Evolutionary conservation across 2,329 filamentous ascomycete species (phyloP).

Genomic region (Lizonia empirigonia): DNA sequence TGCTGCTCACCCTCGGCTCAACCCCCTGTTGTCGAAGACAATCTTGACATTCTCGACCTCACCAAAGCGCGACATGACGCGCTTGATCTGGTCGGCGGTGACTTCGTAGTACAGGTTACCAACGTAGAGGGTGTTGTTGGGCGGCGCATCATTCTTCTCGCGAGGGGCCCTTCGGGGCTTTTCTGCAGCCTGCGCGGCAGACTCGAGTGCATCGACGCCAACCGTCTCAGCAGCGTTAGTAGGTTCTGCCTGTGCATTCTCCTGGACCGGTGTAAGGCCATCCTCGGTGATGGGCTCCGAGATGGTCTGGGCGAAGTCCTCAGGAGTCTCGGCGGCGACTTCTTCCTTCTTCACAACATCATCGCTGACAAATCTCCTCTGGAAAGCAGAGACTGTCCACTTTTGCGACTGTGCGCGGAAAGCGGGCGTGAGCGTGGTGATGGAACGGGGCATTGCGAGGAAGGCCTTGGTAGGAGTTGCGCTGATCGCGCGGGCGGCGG

Average conservation of each 20-base stretch:
- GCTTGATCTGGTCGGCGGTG: constrained; percentile 63
- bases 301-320: constrained; percentile 45
- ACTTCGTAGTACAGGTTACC: constrained; percentile 75
- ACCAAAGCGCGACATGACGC: constrained; percentile 65
- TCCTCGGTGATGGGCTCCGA: constrained; percentile 45
- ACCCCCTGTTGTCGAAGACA: constrained; percentile 64
- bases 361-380: constrained; percentile 58
- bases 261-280: constrained; percentile 33
- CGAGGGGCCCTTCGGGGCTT: constrained; percentile 6
- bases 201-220: constrained; percentile 32
- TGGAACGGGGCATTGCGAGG: constrained; percentile 49
- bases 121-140: constrained; percentile 61
- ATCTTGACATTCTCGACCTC: constrained; percentile 60
- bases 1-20: constrained; percentile 69
- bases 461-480: constrained; percentile 53
- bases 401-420: constrained; percentile 46
- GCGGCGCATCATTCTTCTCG: constrained; percentile 13
- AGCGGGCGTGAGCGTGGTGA: constrained; percentile 41
- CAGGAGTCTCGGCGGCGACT: constrained; percentile 30
- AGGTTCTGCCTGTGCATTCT: constrained; percentile 30
- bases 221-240: constrained; percentile 38
- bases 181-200: constrained; percentile 6
- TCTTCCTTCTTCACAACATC: constrained; percentile 50
- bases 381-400: constrained; percentile 49
- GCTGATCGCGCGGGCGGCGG: constrained; percentile 60